A percentile compares a stretch with the other conserved stretches of the same genome.
Evolutionary conservation across 331 rosid species (phyloP).

Genomic region (Malus hybrid): DNA sequence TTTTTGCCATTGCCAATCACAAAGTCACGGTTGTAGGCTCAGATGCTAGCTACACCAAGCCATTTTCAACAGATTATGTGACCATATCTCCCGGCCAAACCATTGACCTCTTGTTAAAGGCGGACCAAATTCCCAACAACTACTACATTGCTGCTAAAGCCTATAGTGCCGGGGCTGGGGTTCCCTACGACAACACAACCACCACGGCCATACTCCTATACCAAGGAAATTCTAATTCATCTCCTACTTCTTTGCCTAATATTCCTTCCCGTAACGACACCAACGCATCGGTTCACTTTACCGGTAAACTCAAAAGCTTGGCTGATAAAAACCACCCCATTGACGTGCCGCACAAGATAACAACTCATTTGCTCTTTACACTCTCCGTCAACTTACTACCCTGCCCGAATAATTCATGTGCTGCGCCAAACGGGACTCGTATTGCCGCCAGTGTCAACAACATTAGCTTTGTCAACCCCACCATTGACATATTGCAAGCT

Average conservation of each 20-base stretch:
- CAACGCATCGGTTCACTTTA: constrained; percentile 21
- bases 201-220: constrained; percentile 35
- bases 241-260: constrained; percentile 21
- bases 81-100: constrained; percentile 29
- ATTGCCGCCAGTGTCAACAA: constrained; percentile 39
- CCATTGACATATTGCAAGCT: constrained; percentile 30
- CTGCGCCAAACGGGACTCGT: constrained; percentile 21
- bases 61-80: neutral
- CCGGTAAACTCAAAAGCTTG: constrained; percentile 23
- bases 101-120: constrained; percentile 27
- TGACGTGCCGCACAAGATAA: constrained; percentile 21
- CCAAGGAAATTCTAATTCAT: neutral
- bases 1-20: neutral
- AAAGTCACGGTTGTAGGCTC: neutral
- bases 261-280: constrained; percentile 37
- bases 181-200: constrained; percentile 17
- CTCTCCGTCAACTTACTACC: constrained; percentile 26
- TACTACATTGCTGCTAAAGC: constrained; percentile 48
- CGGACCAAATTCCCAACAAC: constrained; percentile 24
- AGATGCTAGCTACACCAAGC: neutral
- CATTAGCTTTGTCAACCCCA: constrained; percentile 27
- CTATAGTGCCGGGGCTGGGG: neutral
- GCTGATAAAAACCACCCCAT: constrained; percentile 5
- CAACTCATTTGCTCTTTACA: constrained; percentile 12
- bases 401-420: constrained; percentile 21